Percentiles rank a stretch among this genome's conserved stretches.
Evolutionary conservation across 441 rosid genomes (phyloP).

Genomic region (Lepidium campestre): DNA sequence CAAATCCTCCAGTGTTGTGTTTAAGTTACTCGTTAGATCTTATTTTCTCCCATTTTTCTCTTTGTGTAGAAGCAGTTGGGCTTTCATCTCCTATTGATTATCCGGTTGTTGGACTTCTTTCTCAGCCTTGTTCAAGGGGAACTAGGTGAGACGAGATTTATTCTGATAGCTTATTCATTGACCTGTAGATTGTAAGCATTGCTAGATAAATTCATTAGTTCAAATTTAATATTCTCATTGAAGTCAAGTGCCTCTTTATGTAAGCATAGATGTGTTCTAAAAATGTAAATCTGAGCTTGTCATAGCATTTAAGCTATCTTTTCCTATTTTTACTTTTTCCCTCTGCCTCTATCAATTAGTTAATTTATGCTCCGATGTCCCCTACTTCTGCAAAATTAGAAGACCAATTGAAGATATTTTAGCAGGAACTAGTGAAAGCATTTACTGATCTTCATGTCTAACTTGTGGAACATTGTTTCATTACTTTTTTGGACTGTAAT

Average conservation of each 20-base stretch:
- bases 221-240: neutral
- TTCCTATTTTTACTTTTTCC: neutral
- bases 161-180: neutral
- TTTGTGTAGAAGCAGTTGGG: conserved; percentile 46
- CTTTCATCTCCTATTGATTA: conserved; percentile 41
- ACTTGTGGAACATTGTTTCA: neutral
- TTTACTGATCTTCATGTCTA: neutral
- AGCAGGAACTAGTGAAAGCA: neutral
- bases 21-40: conserved; percentile 6
- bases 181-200: neutral
- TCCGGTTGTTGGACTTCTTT: conserved; percentile 58
- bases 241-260: neutral
- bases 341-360: neutral
- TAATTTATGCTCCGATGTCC: conserved; percentile 5
- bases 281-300: conserved; percentile 10
- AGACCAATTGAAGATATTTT: neutral
- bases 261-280: neutral
- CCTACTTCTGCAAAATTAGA: neutral
- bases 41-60: conserved; percentile 10
- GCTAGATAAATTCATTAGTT: neutral
- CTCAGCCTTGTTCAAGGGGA: conserved; percentile 53
- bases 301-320: conserved; percentile 10
- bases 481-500: neutral
- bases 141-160: conserved; percentile 33
- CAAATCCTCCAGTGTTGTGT: conserved; percentile 2